Conservation (phyloP, 2,329 filamentous ascomycete species). For the Tothia fuscella region DNA sequence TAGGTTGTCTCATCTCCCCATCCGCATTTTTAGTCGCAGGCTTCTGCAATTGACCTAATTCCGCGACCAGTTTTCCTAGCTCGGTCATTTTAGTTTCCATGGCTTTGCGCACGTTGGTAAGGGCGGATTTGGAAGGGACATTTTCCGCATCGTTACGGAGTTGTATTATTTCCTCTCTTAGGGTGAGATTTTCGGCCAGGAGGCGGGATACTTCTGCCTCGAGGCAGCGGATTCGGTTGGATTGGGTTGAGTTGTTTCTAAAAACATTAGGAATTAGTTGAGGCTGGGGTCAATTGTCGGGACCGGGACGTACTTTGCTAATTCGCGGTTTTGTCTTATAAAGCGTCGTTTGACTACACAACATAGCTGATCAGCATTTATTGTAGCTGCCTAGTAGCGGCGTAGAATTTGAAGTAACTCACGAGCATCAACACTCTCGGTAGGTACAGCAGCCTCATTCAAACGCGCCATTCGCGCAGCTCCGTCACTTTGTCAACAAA, state of each 20-base stretch:
- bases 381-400: constrained; percentile 16
- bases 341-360: constrained; percentile 75
- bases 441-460: constrained; percentile 59
- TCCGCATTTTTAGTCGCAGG: constrained; percentile 24
- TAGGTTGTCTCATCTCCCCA: constrained; percentile 26
- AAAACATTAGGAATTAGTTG: neutral
- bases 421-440: constrained; percentile 62
- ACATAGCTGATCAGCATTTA: too few species aligned
- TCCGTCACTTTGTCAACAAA: too few species aligned
- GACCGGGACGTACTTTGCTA: constrained; percentile 41
- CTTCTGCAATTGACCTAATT: constrained; percentile 41
- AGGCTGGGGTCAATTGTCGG: neutral
- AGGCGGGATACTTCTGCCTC: constrained; percentile 65
- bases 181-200: constrained; percentile 65
- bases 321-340: constrained; percentile 71
- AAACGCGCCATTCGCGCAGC: constrained; percentile 56
- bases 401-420: constrained; percentile 27
- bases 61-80: constrained; percentile 54
- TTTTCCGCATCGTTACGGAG: constrained; percentile 57
- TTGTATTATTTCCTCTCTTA: constrained; percentile 58
- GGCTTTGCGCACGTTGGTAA: constrained; percentile 56
- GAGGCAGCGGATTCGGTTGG: constrained; percentile 61
- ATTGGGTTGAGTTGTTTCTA: constrained; percentile 64
- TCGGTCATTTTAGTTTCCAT: constrained; percentile 63
- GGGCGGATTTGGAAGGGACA: constrained; percentile 45